Evolutionary conservation across 768 basidiomycete genomes (phyloP), one percentile per base, ranked within the genome.

Genomic region (Boletus subcaerulescens): DNA sequence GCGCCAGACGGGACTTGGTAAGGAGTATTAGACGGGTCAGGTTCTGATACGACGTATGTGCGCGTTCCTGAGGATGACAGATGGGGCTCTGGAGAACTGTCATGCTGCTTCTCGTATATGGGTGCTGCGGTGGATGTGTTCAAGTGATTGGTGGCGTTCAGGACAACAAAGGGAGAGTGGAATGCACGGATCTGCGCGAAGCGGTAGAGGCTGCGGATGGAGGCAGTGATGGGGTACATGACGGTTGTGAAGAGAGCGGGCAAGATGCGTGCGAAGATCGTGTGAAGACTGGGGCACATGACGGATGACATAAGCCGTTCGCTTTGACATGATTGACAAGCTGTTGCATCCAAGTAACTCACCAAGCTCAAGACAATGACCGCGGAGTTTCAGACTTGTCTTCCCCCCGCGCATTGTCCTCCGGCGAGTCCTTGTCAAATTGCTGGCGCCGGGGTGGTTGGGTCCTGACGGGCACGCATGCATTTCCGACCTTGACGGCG

Each of bases 1-100:
- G 86, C 87, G 60, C 88, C 87, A 12, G 82, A 80, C 2, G 87
- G 87, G n/a, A 90, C 86, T 60, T 80, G 74, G 61, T 87, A 88
- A 32, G 81, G 80, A 41, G 76, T 79, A 52, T 83, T 67, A 52
- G 81, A 73, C 33, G 80, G 77, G 70, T 89, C 85, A 38, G 87
- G 87, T 66, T 86, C 77, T 32, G 85, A 87, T 58, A 89, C 87
- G 58, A 89, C 85, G 62, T 89, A 86, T 33, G 84, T 85, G 53
- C 78, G 83, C 31, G 77, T 76, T 33, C 81, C 83, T 35, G 73
- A 67, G 36, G 69, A 70, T 2, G 77, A 69, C 20, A 71, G 44
- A 55, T 74, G 66, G 1, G 81, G 79, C 61, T 86, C 83, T 33
- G 77, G 64, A 22, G 78, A 73, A 59, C 68, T 67, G 60, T 86